Conservation (phyloP, 352 stramenopile species). For the Phytophthora hybrid region DNA sequence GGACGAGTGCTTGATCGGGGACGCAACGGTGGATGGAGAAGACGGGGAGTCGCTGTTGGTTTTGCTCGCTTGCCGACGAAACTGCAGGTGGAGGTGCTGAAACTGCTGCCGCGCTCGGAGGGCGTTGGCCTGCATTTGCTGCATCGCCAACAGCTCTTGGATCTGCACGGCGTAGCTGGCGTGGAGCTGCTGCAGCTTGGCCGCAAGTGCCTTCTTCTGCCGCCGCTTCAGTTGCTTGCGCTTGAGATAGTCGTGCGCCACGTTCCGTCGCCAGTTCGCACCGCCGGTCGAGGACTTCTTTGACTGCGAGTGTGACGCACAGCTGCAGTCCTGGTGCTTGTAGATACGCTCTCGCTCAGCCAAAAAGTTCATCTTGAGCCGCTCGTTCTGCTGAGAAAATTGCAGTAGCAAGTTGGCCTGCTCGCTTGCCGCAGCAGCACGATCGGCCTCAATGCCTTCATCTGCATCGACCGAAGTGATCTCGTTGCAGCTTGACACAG, state of each 20-base stretch:
- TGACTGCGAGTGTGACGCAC: conserved; percentile 28
- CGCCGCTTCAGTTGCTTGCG: conserved; percentile 79
- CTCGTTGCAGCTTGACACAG: conserved; percentile 2
- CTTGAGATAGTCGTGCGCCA: conserved; percentile 62
- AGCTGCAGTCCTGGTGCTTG: conserved; percentile 54
- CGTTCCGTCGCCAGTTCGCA: conserved; percentile 63
- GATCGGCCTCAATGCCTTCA: conserved; percentile 18
- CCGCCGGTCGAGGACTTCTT: conserved; percentile 33
- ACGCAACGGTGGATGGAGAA: conserved; percentile 17
- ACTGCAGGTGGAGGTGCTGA: conserved; percentile 40
- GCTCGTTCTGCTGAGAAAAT: conserved; percentile 61
- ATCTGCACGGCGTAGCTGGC: conserved; percentile 51
- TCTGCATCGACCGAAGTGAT: conserved; percentile 8
- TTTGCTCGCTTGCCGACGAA: conserved; percentile 23
- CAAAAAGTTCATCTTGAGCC: conserved; percentile 58
- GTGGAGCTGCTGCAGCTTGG: conserved; percentile 60
- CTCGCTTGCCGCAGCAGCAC: conserved; percentile 33
- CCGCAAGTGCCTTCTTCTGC: conserved; percentile 70
- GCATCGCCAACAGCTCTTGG: conserved; percentile 52
- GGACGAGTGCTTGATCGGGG: conserved; percentile 19
- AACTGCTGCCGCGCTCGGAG: conserved; percentile 58
- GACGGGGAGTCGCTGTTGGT: conserved; percentile 5
- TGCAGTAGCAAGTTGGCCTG: conserved; percentile 52
- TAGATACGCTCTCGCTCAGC: conserved; percentile 58
- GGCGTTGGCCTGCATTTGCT: conserved; percentile 62